Evolutionary conservation across 495 filamentous ascomycete genomes (phyloP).

Genomic region (Penicillium herquei): DNA sequence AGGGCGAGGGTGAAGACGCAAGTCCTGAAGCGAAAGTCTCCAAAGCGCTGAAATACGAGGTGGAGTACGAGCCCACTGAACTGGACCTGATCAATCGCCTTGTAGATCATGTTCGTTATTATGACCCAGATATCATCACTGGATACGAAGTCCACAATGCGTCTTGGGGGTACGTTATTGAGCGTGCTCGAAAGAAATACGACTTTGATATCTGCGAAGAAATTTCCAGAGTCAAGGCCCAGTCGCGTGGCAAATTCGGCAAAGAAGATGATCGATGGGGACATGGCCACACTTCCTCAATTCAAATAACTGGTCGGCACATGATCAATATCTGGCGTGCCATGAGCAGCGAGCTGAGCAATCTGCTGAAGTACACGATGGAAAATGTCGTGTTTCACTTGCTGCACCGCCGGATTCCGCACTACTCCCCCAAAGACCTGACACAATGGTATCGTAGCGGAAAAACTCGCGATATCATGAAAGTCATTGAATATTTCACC

Average conservation of each 20-base stretch:
- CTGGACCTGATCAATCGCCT: constrained; percentile 78
- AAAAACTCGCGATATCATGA: constrained; percentile 65
- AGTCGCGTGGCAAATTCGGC: constrained; percentile 77
- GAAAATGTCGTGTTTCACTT: constrained; percentile 96
- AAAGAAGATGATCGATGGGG: constrained; percentile 89
- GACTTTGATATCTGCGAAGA: constrained; percentile 89
- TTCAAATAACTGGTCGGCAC: constrained; percentile 86
- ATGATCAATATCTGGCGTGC: constrained; percentile 98
- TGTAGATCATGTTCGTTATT: constrained; percentile 77
- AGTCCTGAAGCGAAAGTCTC: constrained; percentile 51
- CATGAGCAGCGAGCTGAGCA: constrained; percentile 80
- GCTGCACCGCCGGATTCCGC: constrained; percentile 85
- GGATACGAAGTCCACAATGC: constrained; percentile 92
- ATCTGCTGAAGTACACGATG: constrained; percentile 89
- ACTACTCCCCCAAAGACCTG: constrained; percentile 74
- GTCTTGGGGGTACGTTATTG: constrained; percentile 95
- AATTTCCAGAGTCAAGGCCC: constrained; percentile 80
- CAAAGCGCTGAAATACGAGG: constrained; percentile 50
- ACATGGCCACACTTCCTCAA: constrained; percentile 83
- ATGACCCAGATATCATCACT: constrained; percentile 91
- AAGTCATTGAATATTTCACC: constrained; percentile 75
- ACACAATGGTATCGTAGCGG: constrained; percentile 76
- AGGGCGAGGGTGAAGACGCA: constrained; percentile 29
- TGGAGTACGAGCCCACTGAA: constrained; percentile 75
- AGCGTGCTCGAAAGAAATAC: constrained; percentile 80